Conservation (phyloP, 805 yeast species). For the Candida fluviatilis region DNA sequence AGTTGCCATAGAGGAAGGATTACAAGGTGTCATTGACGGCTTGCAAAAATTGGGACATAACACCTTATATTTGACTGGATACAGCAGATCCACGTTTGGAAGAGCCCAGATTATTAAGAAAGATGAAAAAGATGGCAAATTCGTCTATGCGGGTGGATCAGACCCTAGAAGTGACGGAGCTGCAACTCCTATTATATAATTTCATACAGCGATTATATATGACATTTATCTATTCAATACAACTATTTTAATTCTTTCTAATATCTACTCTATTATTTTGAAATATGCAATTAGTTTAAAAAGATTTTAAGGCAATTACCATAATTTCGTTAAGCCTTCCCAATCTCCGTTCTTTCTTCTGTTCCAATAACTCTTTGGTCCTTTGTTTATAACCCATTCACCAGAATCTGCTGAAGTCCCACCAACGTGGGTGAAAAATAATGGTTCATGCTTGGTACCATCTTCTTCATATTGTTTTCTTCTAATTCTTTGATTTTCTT, state of each 20-base stretch:
- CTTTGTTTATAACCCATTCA: constrained; percentile 54
- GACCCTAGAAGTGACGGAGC: constrained; percentile 88
- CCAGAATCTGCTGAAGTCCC: constrained; percentile 33
- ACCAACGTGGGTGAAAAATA: constrained; percentile 54
- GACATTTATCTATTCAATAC: no score
- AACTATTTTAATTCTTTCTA: no score
- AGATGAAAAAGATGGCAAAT: constrained; percentile 33
- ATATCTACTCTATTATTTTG: no score
- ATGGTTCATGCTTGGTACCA: constrained; percentile 48
- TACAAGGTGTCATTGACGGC: constrained; percentile 42
- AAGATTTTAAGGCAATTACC: constrained; percentile 41
- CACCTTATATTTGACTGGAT: constrained; percentile 40
- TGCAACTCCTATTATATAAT: constrained; percentile 43
- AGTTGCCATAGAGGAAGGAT: constrained; percentile 64
- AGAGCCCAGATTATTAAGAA: constrained; percentile 70
- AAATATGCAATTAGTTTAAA: not conserved
- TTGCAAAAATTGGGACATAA: constrained; percentile 56
- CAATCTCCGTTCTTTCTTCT: constrained; percentile 63
- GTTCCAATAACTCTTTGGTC: constrained; percentile 72
- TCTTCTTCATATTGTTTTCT: constrained; percentile 54
- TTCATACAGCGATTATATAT: no score
- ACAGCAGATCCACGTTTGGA: constrained; percentile 47
- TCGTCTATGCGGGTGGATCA: constrained; percentile 65
- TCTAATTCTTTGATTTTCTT: constrained; percentile 75
- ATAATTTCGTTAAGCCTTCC: constrained; percentile 50